Evolutionary conservation across 306 rosid genomes (phyloP).

Genomic region (Sophora flavescens): DNA sequence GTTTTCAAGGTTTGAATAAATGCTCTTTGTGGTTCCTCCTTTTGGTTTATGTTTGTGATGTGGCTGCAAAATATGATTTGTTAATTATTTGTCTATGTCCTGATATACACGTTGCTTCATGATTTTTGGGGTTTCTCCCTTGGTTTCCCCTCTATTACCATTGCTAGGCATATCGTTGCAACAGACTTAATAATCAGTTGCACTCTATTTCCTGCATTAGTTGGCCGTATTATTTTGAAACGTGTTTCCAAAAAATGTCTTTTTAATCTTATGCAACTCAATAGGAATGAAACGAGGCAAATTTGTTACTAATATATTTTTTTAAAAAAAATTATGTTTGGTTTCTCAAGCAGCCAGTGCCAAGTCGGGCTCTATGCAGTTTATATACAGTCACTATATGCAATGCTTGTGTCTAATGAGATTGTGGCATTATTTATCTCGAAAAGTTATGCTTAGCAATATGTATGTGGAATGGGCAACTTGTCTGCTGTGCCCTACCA

Average conservation of each 20-base stretch:
- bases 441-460: constrained; percentile 37
- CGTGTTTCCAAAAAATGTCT: background rate
- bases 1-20: constrained; percentile 73
- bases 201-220: background rate
- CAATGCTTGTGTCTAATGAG: constrained; percentile 17
- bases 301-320: background rate
- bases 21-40: constrained; percentile 22
- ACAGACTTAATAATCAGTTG: background rate
- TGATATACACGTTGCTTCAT: constrained; percentile 10
- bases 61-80: constrained; percentile 20
- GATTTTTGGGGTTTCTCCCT: background rate
- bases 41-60: constrained; percentile 16
- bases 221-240: constrained; percentile 12
- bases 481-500: constrained; percentile 35
- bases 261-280: background rate
- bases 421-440: constrained; percentile 36
- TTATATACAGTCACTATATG: background rate
- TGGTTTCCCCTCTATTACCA: background rate
- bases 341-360: constrained; percentile 2
- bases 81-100: constrained; percentile 2
- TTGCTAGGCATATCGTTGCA: constrained; percentile 23
- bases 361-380: background rate
- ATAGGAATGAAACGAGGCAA: background rate
- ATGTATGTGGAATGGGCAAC: constrained; percentile 42
- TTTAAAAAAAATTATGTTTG: background rate